These are phyloP conservation scores for Pezicula rhizophila DNA, from an alignment of 2,329 filamentous ascomycete genomes.

Conservation along the genomic window DNA sequence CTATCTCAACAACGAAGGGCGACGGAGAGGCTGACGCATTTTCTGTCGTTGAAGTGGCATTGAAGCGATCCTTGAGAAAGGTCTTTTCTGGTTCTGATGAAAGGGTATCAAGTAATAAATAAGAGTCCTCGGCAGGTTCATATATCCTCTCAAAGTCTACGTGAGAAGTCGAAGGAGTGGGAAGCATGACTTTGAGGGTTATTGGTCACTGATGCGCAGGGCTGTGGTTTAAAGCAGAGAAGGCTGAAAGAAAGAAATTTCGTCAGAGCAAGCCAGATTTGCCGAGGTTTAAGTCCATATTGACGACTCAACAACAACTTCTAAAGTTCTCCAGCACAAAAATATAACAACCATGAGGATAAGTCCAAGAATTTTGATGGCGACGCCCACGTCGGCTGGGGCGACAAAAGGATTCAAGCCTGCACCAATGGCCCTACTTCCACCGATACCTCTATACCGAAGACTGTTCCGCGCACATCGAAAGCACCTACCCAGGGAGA, in stretches of 20 bases:
- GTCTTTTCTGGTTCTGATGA: conserved; percentile 45
- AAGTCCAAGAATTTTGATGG: conserved; percentile 17
- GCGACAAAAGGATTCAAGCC: conserved; percentile 16
- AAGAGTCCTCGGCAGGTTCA: conserved; percentile 94
- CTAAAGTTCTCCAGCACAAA: not conserved
- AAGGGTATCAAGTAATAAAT: conserved; percentile 85
- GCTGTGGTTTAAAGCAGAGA: not conserved
- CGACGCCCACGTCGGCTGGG: conserved; percentile 18
- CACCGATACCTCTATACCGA: conserved; percentile 73
- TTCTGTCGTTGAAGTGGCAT: conserved; percentile 6
- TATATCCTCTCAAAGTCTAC: conserved; percentile 85
- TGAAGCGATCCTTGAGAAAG: conserved; percentile 19
- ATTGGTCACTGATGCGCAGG: not conserved
- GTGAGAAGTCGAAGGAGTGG: conserved; percentile 89
- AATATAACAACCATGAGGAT: conserved; percentile 16
- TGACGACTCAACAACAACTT: not conserved
- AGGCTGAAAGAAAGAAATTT: conserved; percentile 5
- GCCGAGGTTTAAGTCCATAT: not conserved
- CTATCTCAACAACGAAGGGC: conserved; percentile 75
- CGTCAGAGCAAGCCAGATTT: not conserved
- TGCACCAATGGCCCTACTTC: conserved; percentile 24
- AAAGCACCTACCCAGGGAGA: conserved; percentile 65
- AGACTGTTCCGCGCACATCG: conserved; percentile 82
- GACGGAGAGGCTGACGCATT: conserved; percentile 28
- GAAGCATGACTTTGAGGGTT: conserved; percentile 58